A percentile compares a stretch with the other conserved stretches of the same genome.
Evolutionary conservation across 2,329 filamentous ascomycete species (phyloP).

Genomic region (Chaetomiaceae sp.): DNA sequence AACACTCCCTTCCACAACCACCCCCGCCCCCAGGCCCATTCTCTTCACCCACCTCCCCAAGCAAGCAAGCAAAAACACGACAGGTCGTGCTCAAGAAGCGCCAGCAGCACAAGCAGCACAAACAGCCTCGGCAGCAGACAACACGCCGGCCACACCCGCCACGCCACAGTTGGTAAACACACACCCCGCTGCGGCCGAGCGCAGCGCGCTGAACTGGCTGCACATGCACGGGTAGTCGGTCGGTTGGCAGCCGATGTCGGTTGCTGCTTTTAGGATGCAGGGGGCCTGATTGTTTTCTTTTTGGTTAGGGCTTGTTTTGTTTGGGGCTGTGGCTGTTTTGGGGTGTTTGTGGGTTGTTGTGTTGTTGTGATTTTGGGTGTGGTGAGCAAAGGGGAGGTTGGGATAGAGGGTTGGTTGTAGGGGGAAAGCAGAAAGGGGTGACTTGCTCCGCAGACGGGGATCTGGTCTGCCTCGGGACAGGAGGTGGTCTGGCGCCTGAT

Average conservation of each 20-base stretch:
- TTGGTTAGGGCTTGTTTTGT: too few relatives aligned
- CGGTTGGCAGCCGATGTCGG: slow-evolving; percentile 2
- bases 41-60: too few relatives aligned
- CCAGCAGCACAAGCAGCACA: slow-evolving; percentile 12
- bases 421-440: background rate
- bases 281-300: too few relatives aligned
- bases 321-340: too few relatives aligned
- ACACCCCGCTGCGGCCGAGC: slow-evolving; percentile 5
- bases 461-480: slow-evolving; percentile 10
- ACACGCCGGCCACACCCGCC: background rate
- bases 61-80: too few relatives aligned
- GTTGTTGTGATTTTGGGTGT: too few relatives aligned
- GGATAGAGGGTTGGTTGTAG: too few relatives aligned
- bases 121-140: slow-evolving; percentile 13
- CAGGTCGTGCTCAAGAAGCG: too few relatives aligned
- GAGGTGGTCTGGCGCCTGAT: slow-evolving; percentile 5
- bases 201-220: slow-evolving; percentile 8
- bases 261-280: slow-evolving; percentile 8
- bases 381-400: too few relatives aligned
- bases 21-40: too few relatives aligned
- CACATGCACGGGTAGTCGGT: slow-evolving; percentile 15
- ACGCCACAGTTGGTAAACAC: slow-evolving; percentile 7
- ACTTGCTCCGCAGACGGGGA: slow-evolving; percentile 14
- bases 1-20: too few relatives aligned
- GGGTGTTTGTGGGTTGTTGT: too few relatives aligned